A percentile compares a stretch with the other conserved stretches of the same genome.
These are phyloP conservation scores for Gnaphalium uliginosum DNA, from an alignment of 129 eudicot species.

Conservation along the genomic window DNA sequence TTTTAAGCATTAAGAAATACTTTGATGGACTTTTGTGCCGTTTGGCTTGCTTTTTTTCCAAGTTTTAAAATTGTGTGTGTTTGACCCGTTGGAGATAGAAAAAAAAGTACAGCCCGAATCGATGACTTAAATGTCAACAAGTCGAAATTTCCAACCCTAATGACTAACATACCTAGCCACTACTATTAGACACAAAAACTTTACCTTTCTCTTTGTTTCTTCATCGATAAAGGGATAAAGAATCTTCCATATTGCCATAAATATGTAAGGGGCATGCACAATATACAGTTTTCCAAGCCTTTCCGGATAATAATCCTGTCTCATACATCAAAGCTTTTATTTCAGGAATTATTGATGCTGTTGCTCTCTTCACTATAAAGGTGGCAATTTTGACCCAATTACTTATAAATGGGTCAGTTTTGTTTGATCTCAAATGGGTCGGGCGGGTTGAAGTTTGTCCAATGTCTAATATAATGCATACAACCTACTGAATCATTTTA, in stretches of 20 bases:
- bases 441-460: too few relatives aligned
- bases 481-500: not conserved
- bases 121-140: too few relatives aligned
- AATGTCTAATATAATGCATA: too few relatives aligned
- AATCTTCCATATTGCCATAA: slow-evolving; percentile 78
- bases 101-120: too few relatives aligned
- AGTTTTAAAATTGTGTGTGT: too few relatives aligned
- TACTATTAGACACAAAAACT: not conserved
- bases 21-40: too few relatives aligned
- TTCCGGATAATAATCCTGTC: slow-evolving; percentile 92
- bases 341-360: slow-evolving; percentile 22
- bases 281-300: slow-evolving; percentile 71
- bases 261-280: slow-evolving; percentile 64
- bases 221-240: slow-evolving; percentile 71
- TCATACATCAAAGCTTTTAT: slow-evolving; percentile 12
- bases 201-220: slow-evolving; percentile 70
- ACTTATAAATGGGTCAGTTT: not conserved
- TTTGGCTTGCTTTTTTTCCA: too few relatives aligned
- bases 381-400: not conserved
- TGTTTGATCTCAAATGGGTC: not conserved
- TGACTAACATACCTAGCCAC: not conserved
- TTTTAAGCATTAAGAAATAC: too few relatives aligned
- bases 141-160: too few relatives aligned
- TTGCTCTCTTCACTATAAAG: not conserved
- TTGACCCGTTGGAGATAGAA: too few relatives aligned